Evolutionary conservation across 2,329 filamentous ascomycete species (phyloP).

Genomic region (Claviceps fusiformis): DNA sequence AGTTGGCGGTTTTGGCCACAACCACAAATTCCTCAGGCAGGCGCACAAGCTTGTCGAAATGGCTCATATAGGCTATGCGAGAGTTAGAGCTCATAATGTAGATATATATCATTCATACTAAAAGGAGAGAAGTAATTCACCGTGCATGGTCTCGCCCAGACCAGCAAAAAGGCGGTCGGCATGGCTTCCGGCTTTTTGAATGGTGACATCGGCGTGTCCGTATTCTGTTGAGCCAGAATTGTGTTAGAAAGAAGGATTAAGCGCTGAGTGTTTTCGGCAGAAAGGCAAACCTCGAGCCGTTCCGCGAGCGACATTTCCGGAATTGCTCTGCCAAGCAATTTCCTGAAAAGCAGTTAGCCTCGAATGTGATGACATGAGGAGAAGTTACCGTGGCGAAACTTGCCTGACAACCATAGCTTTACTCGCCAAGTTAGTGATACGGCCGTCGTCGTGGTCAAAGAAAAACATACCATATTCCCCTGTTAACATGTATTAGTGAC

Average conservation of each 20-base stretch:
- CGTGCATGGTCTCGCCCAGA: conserved; percentile 52
- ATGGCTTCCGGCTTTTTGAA: conserved; percentile 29
- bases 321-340: conserved; percentile 50
- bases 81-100: neutral
- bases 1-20: conserved; percentile 64
- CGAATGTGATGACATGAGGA: neutral
- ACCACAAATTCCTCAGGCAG: conserved; percentile 61
- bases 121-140: conserved; percentile 6
- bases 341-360: conserved; percentile 31
- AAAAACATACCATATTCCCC: conserved; percentile 41
- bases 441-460: neutral
- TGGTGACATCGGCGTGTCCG: conserved; percentile 44
- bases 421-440: neutral
- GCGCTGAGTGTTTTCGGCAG: neutral
- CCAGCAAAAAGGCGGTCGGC: conserved; percentile 70
- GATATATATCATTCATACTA: neutral
- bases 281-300: neutral
- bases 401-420: conserved; percentile 1
- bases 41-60: conserved; percentile 69
- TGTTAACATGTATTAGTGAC: neutral
- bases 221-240: conserved; percentile 16
- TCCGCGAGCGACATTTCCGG: conserved; percentile 39
- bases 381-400: neutral
- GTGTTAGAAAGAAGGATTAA: neutral
- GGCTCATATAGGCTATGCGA: conserved; percentile 60